Conservation (phyloP, 2,329 filamentous ascomycete species). For the Talaromyces sp. region DNA sequence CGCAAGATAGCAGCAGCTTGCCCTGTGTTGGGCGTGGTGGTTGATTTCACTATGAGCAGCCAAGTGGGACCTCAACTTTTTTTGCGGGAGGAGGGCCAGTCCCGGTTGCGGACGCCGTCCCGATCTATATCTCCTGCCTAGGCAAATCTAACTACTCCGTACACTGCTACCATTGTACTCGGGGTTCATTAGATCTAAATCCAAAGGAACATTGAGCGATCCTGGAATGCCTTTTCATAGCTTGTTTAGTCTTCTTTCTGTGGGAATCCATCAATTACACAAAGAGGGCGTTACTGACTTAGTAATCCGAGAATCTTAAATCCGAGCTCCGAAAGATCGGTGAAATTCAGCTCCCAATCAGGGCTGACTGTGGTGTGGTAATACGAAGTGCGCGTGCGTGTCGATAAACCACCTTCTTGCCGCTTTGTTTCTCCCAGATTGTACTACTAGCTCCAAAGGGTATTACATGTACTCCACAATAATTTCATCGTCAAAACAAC, state of each 20-base stretch:
- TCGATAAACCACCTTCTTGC: background rate
- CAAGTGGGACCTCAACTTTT: constrained; percentile 3
- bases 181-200: background rate
- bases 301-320: background rate
- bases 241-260: background rate
- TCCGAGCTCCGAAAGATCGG: constrained; percentile 3
- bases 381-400: background rate
- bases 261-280: background rate
- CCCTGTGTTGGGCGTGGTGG: background rate
- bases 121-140: background rate
- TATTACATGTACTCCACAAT: background rate
- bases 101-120: background rate
- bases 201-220: background rate
- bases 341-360: background rate
- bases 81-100: background rate
- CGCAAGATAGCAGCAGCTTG: background rate
- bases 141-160: background rate
- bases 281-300: background rate
- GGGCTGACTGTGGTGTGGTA: background rate
- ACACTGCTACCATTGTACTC: background rate
- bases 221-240: background rate
- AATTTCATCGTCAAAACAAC: background rate
- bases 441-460: background rate
- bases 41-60: background rate
- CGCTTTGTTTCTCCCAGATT: background rate